A percentile compares a stretch with the other conserved stretches of the same genome.
These are phyloP conservation scores for Ploettnerulaceae sp. DNA, from an alignment of 2,329 filamentous ascomycete species.

Conservation along the genomic window DNA sequence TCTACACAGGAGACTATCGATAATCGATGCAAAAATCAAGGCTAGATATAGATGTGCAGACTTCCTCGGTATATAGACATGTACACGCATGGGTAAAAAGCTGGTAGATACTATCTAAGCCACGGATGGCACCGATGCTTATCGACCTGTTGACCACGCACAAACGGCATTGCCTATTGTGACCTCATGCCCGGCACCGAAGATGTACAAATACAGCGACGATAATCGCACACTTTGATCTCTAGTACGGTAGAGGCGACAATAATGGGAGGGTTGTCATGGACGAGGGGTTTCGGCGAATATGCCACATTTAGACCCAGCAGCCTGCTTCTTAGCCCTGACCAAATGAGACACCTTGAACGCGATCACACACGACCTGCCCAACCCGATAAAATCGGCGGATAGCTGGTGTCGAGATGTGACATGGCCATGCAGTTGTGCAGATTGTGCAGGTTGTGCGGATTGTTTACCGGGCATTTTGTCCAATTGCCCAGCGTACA, in stretches of 20 bases:
- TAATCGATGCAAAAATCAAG: background rate
- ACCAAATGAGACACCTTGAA: slow-evolving; percentile 8
- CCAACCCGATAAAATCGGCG: slow-evolving; percentile 6
- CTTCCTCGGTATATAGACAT: background rate
- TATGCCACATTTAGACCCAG: slow-evolving; percentile 15
- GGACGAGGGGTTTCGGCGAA: slow-evolving; percentile 15
- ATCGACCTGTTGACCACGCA: slow-evolving; percentile 17
- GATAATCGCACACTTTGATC: slow-evolving; percentile 3
- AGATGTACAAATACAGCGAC: slow-evolving; percentile 6
- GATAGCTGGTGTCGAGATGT: slow-evolving; percentile 7
- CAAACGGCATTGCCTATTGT: slow-evolving; percentile 14
- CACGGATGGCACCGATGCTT: slow-evolving; percentile 14
- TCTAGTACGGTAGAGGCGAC: too few relatives aligned
- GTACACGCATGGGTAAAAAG: too few relatives aligned
- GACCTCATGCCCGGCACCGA: slow-evolving; percentile 6
- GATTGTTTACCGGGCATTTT: slow-evolving; percentile 7
- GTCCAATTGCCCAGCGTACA: slow-evolving; percentile 8
- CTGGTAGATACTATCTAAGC: slow-evolving; percentile 1
- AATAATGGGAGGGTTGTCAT: slow-evolving; percentile 5
- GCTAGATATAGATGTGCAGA: slow-evolving; percentile 2
- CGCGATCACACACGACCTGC: slow-evolving; percentile 6
- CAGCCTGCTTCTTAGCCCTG: slow-evolving; percentile 6
- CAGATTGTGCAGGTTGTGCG: background rate
- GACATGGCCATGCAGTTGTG: background rate
- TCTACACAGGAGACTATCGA: slow-evolving; percentile 1